phyloP scores from a whole-genome alignment of 2,329 filamentous ascomycete genomes.

The Stemphylium vesicarium region DNA sequence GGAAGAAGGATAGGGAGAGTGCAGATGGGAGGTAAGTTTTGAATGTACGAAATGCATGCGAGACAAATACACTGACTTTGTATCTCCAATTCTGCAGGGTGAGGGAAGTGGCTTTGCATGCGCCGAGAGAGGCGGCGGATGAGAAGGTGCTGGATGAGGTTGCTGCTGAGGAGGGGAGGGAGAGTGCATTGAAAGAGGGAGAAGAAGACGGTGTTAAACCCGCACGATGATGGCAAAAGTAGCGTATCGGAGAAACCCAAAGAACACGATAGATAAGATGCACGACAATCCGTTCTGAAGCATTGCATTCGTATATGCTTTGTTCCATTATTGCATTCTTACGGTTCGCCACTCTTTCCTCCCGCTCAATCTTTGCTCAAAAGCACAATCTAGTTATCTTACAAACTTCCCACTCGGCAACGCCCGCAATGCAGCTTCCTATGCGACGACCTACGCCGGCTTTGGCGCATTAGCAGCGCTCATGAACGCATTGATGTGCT shows the following conservation, averaged over 20 bases:
- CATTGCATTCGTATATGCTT: slow-evolving; percentile 1
- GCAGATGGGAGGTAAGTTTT: too few relatives aligned
- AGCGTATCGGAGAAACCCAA: background rate
- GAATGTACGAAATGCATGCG: too few relatives aligned
- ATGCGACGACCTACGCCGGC: slow-evolving; percentile 5
- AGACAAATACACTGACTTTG: too few relatives aligned
- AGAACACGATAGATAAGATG: background rate
- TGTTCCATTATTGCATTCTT: background rate
- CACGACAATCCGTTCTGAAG: background rate
- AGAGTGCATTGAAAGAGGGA: slow-evolving; percentile 18
- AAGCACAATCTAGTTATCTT: slow-evolving; percentile 2
- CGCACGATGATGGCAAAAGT: background rate
- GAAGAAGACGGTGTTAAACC: background rate
- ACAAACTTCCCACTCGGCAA: background rate
- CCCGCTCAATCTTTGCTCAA: background rate
- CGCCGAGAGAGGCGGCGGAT: slow-evolving; percentile 17
- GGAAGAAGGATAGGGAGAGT: slow-evolving; percentile 50
- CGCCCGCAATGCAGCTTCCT: too few relatives aligned
- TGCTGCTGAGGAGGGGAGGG: slow-evolving; percentile 41
- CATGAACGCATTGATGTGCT: slow-evolving; percentile 34
- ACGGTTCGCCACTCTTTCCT: background rate
- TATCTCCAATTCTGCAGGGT: too few relatives aligned
- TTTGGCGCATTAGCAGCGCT: slow-evolving; percentile 16
- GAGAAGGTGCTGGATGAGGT: slow-evolving; percentile 30
- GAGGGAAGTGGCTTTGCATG: slow-evolving; percentile 23